These are phyloP conservation scores for Diaporthe humulicola DNA, from an alignment of 2,329 filamentous ascomycete genomes.

Conservation along the genomic window DNA sequence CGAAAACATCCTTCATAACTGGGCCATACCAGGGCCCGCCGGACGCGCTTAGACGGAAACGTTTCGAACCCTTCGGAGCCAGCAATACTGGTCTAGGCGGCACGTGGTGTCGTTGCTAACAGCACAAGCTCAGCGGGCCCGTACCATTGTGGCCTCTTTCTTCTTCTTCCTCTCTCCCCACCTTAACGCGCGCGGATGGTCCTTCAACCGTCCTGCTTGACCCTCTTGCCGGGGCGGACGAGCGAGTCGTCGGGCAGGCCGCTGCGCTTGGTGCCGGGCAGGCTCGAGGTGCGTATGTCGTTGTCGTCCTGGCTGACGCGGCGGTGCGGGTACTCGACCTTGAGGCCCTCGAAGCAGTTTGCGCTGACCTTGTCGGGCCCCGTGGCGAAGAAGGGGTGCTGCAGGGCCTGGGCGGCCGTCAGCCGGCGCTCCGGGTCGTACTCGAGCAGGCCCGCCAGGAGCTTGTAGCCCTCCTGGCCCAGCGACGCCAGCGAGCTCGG, in stretches of 20 bases:
- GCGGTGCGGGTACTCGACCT: conserved; percentile 89
- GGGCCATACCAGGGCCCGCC: not conserved
- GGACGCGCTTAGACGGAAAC: not conserved
- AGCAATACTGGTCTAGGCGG: not conserved
- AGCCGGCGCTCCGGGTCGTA: conserved; percentile 93
- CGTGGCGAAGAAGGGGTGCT: conserved; percentile 88
- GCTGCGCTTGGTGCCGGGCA: conserved; percentile 92
- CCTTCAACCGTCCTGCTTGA: conserved; percentile 64
- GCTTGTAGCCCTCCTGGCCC: conserved; percentile 82
- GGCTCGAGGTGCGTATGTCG: conserved; percentile 89
- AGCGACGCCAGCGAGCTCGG: conserved; percentile 67
- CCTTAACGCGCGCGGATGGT: not conserved
- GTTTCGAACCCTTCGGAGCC: not conserved
- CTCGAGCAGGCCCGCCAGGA: conserved; percentile 86
- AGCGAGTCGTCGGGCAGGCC: conserved; percentile 85
- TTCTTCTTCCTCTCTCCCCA: no score
- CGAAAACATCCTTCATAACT: not conserved
- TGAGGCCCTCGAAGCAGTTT: conserved; percentile 92
- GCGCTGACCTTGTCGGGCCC: conserved; percentile 76
- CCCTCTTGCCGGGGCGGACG: conserved; percentile 71
- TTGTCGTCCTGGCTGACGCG: conserved; percentile 96
- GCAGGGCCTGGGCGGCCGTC: conserved; percentile 88
- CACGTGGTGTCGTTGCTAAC: not conserved
- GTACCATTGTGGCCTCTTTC: not conserved
- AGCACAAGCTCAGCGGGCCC: not conserved